These are phyloP conservation scores for Mortierella sp. DNA, from an alignment of 371 early-diverging fungal genomes.

Conservation along the genomic window DNA sequence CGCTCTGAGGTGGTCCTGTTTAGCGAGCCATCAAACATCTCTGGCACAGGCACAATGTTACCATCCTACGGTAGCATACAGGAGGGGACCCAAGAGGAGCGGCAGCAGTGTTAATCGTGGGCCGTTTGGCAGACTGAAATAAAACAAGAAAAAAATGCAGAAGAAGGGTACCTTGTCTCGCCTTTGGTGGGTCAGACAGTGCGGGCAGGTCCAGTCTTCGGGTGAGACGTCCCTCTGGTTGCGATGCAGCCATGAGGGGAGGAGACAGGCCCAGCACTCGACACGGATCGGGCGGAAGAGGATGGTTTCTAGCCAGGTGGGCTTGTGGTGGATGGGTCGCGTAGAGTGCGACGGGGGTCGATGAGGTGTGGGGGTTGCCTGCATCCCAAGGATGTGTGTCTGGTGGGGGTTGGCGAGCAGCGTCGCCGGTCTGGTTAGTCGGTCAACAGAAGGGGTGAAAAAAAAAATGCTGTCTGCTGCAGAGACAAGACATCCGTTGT, in stretches of 20 bases:
- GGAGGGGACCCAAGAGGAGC: background rate
- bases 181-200: conserved; percentile 38
- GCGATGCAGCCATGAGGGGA: conserved; percentile 40
- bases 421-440: background rate
- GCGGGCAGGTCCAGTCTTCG: conserved; percentile 46
- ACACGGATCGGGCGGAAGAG: conserved; percentile 36
- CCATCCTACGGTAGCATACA: conserved; percentile 26
- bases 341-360: background rate
- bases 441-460: no score
- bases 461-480: no score
- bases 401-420: background rate
- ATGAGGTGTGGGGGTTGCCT: background rate
- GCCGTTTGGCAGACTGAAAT: no score
- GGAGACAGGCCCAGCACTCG: conserved; percentile 46
- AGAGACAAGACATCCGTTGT: no score
- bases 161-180: conserved; percentile 24
- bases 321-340: conserved; percentile 28
- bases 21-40: conserved; percentile 46
- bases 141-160: no score
- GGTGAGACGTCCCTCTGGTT: conserved; percentile 23
- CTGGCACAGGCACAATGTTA: conserved; percentile 40
- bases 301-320: conserved; percentile 37
- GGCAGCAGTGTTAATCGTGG: background rate
- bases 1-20: conserved; percentile 29
- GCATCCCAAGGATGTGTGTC: background rate